These are phyloP conservation scores for Articulospora tetracladia DNA, from an alignment of 495 filamentous ascomycete genomes.

Conservation along the genomic window DNA sequence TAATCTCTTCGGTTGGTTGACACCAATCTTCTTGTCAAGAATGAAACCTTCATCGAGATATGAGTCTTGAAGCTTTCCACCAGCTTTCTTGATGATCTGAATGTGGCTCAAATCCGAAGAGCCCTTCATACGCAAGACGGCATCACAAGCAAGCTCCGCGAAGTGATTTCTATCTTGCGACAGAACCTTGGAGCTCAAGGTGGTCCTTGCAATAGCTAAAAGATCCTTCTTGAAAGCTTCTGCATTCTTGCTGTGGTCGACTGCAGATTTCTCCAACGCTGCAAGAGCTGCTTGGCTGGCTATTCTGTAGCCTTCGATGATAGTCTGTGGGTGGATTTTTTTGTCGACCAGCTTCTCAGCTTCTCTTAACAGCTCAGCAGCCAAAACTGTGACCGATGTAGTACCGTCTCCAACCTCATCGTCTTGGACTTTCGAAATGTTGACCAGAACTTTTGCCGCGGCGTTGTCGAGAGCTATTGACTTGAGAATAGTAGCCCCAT, in stretches of 20 bases:
- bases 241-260: slow-evolving; percentile 80
- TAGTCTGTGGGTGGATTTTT: slow-evolving; percentile 98
- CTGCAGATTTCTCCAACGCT: slow-evolving; percentile 77
- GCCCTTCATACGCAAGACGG: slow-evolving; percentile 83
- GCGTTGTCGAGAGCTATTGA: slow-evolving; percentile 99
- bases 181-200: slow-evolving; percentile 94
- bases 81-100: slow-evolving; percentile 99
- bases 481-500: slow-evolving; percentile 97
- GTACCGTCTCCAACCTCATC: slow-evolving; percentile 98
- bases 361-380: slow-evolving; percentile 91
- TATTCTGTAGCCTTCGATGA: slow-evolving; percentile 98
- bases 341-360: slow-evolving; percentile 94
- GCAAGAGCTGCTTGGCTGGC: slow-evolving; percentile 81
- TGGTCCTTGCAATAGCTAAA: slow-evolving; percentile 88
- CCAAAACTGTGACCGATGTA: slow-evolving; percentile 83
- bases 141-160: slow-evolving; percentile 85
- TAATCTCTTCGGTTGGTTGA: slow-evolving; percentile 95
- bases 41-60: slow-evolving; percentile 99
- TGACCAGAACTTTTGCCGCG: slow-evolving; percentile 94
- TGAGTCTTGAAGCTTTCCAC: slow-evolving; percentile 93
- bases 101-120: slow-evolving; percentile 96
- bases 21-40: slow-evolving; percentile 95
- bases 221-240: slow-evolving; percentile 87
- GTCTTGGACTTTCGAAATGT: slow-evolving; percentile 99
- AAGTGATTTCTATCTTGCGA: slow-evolving; percentile 93